Evolutionary conservation across 345 rosid genomes (phyloP).

Genomic region (Populus tremula): DNA sequence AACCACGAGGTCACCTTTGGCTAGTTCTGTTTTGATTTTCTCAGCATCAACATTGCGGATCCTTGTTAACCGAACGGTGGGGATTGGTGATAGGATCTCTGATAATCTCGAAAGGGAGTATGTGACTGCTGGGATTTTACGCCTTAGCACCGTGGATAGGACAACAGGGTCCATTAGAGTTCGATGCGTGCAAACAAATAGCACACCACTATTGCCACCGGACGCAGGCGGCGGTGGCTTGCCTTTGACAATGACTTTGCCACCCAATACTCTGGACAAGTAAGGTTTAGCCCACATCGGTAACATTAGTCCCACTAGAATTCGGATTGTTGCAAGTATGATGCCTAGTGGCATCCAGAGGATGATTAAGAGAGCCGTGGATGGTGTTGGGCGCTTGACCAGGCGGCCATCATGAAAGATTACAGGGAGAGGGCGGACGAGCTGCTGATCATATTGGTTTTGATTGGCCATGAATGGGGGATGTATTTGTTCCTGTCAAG

Average conservation of each 20-base stretch:
- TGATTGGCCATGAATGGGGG: conserved; percentile 41
- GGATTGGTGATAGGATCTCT: conserved; percentile 82
- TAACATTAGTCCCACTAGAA: conserved; percentile 44
- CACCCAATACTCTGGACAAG: conserved; percentile 51
- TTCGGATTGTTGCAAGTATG: conserved; percentile 51
- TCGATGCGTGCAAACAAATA: conserved; percentile 89
- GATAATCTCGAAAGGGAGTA: conserved; percentile 79
- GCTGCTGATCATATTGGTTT: conserved; percentile 21
- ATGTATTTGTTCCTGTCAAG: conserved; percentile 57
- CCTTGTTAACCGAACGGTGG: conserved; percentile 74
- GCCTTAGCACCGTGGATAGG: conserved; percentile 60
- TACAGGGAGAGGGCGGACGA: conserved; percentile 63
- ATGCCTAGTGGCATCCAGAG: conserved; percentile 87
- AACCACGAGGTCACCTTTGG: conserved; percentile 69
- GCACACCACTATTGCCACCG: conserved; percentile 46
- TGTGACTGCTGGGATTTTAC: conserved; percentile 85
- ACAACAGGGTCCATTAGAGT: conserved; percentile 92
- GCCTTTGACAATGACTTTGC: conserved; percentile 63
- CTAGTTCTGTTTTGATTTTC: conserved; percentile 52
- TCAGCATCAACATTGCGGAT: conserved; percentile 62
- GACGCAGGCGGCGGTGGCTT: conserved; percentile 58
- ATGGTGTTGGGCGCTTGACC: conserved; percentile 71
- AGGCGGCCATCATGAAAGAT: conserved; percentile 95
- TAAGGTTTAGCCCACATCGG: conserved; percentile 68
- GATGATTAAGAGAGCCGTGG: conserved; percentile 63